These are phyloP conservation scores for Echium plantagineum DNA, from an alignment of 257 asterid genomes.

Conservation along the genomic window DNA sequence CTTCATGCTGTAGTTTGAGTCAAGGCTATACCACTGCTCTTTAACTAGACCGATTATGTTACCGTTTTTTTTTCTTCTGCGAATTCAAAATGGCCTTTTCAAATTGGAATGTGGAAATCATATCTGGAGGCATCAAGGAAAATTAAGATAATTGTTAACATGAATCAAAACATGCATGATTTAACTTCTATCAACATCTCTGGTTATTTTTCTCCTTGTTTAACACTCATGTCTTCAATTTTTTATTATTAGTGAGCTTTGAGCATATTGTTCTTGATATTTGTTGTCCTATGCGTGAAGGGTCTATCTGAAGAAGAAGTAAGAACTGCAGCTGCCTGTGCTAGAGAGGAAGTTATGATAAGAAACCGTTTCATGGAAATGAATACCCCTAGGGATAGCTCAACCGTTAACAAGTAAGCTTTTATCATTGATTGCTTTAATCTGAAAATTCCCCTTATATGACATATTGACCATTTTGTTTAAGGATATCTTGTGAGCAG, in stretches of 20 bases:
- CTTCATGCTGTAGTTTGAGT: too few species aligned
- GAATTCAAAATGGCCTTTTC: too few species aligned
- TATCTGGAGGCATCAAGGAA: too few species aligned
- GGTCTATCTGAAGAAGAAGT: slow-evolving; percentile 99
- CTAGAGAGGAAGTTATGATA: slow-evolving; percentile 96
- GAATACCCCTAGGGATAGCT: slow-evolving; percentile 88
- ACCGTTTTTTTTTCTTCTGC: too few species aligned
- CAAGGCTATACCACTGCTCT: too few species aligned
- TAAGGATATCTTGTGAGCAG: not conserved
- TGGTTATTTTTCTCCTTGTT: too few species aligned
- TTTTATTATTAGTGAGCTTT: too few species aligned
- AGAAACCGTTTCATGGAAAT: slow-evolving; percentile 95
- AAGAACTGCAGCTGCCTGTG: slow-evolving; percentile 94
- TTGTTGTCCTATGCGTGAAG: slow-evolving; percentile 28
- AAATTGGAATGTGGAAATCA: too few species aligned
- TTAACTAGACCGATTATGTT: too few species aligned
- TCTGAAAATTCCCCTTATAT: not conserved
- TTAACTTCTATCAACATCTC: not conserved
- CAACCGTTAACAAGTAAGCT: slow-evolving; percentile 85
- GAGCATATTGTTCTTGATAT: slow-evolving; percentile 9
- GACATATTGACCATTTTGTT: not conserved
- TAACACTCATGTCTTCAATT: too few species aligned
- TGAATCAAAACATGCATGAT: too few species aligned
- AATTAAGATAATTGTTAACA: too few species aligned
- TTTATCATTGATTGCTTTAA: slow-evolving; percentile 5